A percentile compares a stretch with the other conserved stretches of the same genome.
Conservation (phyloP, 139 green algal species). For the Coccomyxa sp. region DNA sequence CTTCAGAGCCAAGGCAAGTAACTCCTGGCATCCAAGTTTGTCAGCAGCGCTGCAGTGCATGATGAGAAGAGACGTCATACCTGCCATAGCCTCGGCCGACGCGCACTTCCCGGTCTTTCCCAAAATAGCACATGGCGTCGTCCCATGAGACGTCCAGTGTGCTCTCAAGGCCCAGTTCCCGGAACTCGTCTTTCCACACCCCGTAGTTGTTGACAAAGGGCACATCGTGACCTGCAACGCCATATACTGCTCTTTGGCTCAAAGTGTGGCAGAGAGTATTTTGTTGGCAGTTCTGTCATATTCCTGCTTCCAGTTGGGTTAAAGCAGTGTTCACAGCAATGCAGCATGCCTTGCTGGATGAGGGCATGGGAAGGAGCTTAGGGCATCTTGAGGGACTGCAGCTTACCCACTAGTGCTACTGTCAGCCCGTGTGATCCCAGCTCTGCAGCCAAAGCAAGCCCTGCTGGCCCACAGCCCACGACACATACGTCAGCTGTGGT, state of each 20-base stretch:
- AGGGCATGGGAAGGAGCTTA: no score
- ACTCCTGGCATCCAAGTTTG: no score
- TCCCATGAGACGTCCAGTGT: slow-evolving; percentile 55
- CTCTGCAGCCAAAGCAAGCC: slow-evolving; percentile 82
- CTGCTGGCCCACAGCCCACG: slow-evolving; percentile 87
- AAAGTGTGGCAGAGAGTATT: no score
- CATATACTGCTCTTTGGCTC: no score
- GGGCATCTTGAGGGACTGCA: neutral
- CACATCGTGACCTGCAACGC: slow-evolving; percentile 60
- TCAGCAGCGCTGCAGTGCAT: slow-evolving; percentile 30
- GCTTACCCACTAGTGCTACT: slow-evolving; percentile 62
- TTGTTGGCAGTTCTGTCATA: no score
- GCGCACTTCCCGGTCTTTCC: slow-evolving; percentile 9
- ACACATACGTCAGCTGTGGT: slow-evolving; percentile 59
- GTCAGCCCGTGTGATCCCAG: slow-evolving; percentile 70
- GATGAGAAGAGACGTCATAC: slow-evolving; percentile 32
- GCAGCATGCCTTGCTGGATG: neutral
- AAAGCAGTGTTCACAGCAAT: no score
- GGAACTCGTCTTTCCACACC: slow-evolving; percentile 83
- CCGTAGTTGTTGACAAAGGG: slow-evolving; percentile 95
- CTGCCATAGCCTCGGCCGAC: slow-evolving; percentile 35
- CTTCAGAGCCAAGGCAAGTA: no score
- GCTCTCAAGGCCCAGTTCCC: slow-evolving; percentile 59
- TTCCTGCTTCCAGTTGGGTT: no score
- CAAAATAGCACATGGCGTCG: slow-evolving; percentile 70